Evolutionary conservation across 306 rosid genomes (phyloP).

Genomic region (Cucumis sativus): Cucumber_9930_V3 NC_026655.2:26545001-26545500

Average conservation of each 20-base stretch:
- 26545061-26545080: conserved; percentile 84
- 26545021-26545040: conserved; percentile 57
- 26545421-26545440: neutral
- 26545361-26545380: neutral
- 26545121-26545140: neutral
- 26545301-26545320: conserved; percentile 97
- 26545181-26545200: conserved; percentile 92
- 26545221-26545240: conserved; percentile 99
- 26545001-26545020: conserved; percentile 82
- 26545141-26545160: neutral
- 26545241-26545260: conserved; percentile 81
- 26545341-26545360: neutral
- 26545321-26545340: conserved; percentile 99
- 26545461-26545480: conserved; percentile 94
- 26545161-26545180: conserved; percentile 70
- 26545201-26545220: conserved; percentile 90
- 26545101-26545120: neutral
- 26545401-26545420: neutral
- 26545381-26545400: neutral
- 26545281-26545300: conserved; percentile 96
- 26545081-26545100: conserved; percentile 66
- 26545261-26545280: conserved; percentile 95
- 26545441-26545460: conserved; percentile 2
- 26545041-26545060: conserved; percentile 96
- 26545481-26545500: conserved; percentile 91